These are phyloP conservation scores for Punctularia strigosozonata DNA, from an alignment of 768 basidiomycete species.

Conservation along the genomic window DNA sequence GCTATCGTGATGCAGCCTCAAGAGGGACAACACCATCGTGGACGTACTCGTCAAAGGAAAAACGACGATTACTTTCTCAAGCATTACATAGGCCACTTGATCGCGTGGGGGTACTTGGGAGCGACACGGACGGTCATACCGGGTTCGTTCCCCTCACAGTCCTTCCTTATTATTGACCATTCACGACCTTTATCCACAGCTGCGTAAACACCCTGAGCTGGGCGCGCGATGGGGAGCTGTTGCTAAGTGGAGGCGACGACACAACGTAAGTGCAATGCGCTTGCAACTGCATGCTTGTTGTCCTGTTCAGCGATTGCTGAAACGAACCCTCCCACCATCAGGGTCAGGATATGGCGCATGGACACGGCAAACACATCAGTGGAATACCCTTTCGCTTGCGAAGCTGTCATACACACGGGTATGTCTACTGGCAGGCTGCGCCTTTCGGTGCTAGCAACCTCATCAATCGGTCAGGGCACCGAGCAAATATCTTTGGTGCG, in stretches of 20 bases:
- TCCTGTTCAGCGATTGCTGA: conserved; percentile 1
- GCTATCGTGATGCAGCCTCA: too few species aligned
- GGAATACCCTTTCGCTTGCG: conserved; percentile 55
- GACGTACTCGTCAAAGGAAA: not conserved
- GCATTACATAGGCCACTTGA: conserved; percentile 28
- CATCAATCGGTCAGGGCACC: too few species aligned
- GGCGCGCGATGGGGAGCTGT: conserved; percentile 51
- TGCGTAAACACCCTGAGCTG: conserved; percentile 74
- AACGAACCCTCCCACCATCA: conserved; percentile 12
- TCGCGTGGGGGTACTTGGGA: conserved; percentile 64
- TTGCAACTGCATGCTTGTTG: conserved; percentile 1
- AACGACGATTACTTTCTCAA: conserved; percentile 3
- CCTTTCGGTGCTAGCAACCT: too few species aligned
- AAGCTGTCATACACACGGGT: conserved; percentile 64
- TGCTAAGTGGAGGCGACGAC: conserved; percentile 68
- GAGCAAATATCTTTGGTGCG: conserved; percentile 75
- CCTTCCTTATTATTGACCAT: not conserved
- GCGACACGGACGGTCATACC: conserved; percentile 44
- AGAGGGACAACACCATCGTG: too few species aligned
- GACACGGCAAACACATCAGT: conserved; percentile 29
- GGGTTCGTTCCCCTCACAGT: conserved; percentile 32
- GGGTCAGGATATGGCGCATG: conserved; percentile 72
- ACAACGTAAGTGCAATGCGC: conserved; percentile 33
- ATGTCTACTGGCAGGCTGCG: too few species aligned
- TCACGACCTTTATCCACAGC: conserved; percentile 20